Conservation (phyloP, 1,139 yeast genomes). For the Taiozyma sp. region DNA sequence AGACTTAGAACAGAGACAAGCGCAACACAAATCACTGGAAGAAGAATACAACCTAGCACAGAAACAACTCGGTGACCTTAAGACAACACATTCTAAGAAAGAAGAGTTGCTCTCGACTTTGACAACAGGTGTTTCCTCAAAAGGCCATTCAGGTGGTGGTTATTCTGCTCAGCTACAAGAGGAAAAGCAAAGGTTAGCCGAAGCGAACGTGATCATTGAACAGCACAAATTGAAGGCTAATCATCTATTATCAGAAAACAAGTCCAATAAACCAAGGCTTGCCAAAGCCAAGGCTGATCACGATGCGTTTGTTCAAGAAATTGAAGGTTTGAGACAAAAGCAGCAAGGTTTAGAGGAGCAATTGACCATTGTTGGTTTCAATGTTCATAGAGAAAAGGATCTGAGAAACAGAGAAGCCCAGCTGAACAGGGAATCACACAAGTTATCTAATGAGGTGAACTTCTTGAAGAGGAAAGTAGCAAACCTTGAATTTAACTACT, state of each 20-base stretch:
- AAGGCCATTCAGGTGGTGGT: constrained; percentile 77
- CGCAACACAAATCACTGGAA: constrained; percentile 29
- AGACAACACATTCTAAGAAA: constrained; percentile 50
- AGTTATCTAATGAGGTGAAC: constrained; percentile 48
- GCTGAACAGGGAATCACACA: constrained; percentile 35
- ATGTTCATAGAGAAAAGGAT: constrained; percentile 42
- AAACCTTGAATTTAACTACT: constrained; percentile 72
- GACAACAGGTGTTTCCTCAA: constrained; percentile 86
- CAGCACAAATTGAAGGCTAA: constrained; percentile 57
- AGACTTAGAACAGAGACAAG: constrained; percentile 23
- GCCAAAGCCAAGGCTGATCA: constrained; percentile 53
- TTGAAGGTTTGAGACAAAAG: constrained; percentile 38
- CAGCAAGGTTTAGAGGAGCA: constrained; percentile 39
- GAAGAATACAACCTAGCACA: constrained; percentile 42
- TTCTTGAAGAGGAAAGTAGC: constrained; percentile 60
- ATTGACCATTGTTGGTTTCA: constrained; percentile 55
- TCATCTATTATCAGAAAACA: constrained; percentile 51
- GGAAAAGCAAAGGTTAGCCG: constrained; percentile 54
- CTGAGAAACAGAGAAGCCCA: constrained; percentile 41
- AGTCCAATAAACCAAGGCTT: constrained; percentile 48
- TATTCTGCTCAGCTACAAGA: constrained; percentile 70
- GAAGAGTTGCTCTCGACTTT: constrained; percentile 81
- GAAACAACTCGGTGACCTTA: constrained; percentile 38
- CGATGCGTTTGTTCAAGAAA: constrained; percentile 36
- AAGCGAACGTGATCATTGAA: constrained; percentile 52